Base-by-base conservation (phyloP, 768 basidiomycete species). In the Psilocybe tampanensis region DNA sequence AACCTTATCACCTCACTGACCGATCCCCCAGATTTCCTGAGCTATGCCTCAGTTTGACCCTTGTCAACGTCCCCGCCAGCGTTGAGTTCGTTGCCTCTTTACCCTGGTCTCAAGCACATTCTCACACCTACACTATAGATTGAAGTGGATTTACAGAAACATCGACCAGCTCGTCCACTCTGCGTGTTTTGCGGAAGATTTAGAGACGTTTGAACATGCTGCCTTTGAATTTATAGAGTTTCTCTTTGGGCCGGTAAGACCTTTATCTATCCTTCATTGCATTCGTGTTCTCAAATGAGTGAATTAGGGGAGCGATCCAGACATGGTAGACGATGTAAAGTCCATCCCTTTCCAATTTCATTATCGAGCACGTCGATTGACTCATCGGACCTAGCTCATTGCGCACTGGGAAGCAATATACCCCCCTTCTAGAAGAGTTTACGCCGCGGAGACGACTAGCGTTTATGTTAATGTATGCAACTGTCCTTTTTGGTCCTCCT, bases 21-120 rank as follows among this genome's bases (percentile, higher is more conserved):
- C n/a, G 4, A 50, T 42, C 6, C 17, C 8, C 39, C 39, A 90
- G 89, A 48, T 92, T 90, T 70, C 88, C 90, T 19, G 88, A 90
- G 59, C 74, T 85, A 65, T 86, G 84, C 62, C 67, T 85, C 23
- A 90, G 87, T 60, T 73, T 92, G 41, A 83, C 86, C 3, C 73
- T 92, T 15, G 84, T 84, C 63, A 89, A 88, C 66, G 79, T 89
- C 23, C 85, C 88, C 12, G 74, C 88, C 2, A 85, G 85, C 26
- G 77, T 78, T 33, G 88, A 89, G 89, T 91, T 65, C 62, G 85
- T 73, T 15, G 36, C 54, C 39, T 48, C 29, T 18, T 33, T 45
- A 52, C 26, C 36, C 21, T 33, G 48, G 54, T 22, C 44, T 39
- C 23, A 18, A 33, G 29, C 39, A 22, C 17, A 34, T 42, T 41